Evolutionary conservation across 1,284 basidiomycete genomes (phyloP).

Genomic region (Pseudozyma tsukubaensis): DNA sequence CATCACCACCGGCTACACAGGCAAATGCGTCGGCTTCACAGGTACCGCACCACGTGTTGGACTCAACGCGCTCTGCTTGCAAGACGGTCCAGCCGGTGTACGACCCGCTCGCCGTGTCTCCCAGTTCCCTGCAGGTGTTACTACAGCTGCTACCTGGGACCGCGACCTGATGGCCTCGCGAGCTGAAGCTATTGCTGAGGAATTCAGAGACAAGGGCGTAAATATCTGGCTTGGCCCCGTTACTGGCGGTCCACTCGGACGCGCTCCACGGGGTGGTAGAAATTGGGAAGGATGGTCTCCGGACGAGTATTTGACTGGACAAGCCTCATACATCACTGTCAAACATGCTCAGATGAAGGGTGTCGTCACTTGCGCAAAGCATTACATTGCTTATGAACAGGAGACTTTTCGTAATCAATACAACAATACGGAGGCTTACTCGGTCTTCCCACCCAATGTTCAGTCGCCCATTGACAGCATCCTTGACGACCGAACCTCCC

Average conservation of each 20-base stretch:
- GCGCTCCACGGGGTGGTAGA: conserved; percentile 76
- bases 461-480: conserved; percentile 73
- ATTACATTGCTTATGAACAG: conserved; percentile 64
- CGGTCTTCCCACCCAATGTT: conserved; percentile 31
- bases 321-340: conserved; percentile 45
- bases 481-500: conserved; percentile 80
- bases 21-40: conserved; percentile 54
- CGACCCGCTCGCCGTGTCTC: conserved; percentile 70
- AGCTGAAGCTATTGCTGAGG: conserved; percentile 80
- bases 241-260: conserved; percentile 69
- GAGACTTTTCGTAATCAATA: conserved; percentile 53
- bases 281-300: conserved; percentile 78
- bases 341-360: conserved; percentile 54
- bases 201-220: conserved; percentile 82
- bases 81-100: conserved; percentile 74
- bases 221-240: conserved; percentile 75
- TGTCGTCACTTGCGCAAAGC: conserved; percentile 68
- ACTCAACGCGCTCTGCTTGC: conserved; percentile 77
- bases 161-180: conserved; percentile 78
- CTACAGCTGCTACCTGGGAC: conserved; percentile 78
- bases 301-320: conserved; percentile 51
- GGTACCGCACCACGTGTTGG: conserved; percentile 73
- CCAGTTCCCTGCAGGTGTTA: conserved; percentile 78
- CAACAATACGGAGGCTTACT: conserved; percentile 27
- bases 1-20: conserved; percentile 68